A percentile compares a stretch with the other conserved stretches of the same genome.
Conservation (phyloP, 2,329 filamentous ascomycete genomes). For the Neonectria coccinea region DNA sequence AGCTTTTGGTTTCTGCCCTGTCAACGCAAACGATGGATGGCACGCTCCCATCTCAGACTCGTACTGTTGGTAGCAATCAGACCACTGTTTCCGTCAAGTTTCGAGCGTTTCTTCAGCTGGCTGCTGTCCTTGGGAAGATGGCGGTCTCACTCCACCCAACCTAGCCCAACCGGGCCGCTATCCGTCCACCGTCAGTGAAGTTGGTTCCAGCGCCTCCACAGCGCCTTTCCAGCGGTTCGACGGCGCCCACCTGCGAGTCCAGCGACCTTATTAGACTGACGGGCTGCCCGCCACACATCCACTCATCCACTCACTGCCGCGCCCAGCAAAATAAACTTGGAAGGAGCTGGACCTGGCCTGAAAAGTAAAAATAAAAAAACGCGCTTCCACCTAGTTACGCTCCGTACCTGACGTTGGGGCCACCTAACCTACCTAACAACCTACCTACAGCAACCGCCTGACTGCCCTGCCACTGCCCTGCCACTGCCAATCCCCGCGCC, state of each 20-base stretch:
- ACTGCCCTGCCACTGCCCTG: neutral
- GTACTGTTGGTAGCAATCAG: neutral
- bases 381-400: neutral
- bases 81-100: neutral
- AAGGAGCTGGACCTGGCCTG: neutral
- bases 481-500: neutral
- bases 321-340: neutral
- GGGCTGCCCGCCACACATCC: too few species aligned
- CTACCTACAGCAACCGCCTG: slow-evolving; percentile 1
- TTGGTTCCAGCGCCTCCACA: slow-evolving; percentile 6
- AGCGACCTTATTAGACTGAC: neutral
- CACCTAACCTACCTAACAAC: too few species aligned
- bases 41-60: neutral
- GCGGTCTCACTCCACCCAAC: neutral
- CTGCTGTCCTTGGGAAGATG: neutral
- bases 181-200: neutral
- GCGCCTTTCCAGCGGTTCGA: neutral
- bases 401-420: neutral
- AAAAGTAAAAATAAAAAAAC: slow-evolving; percentile 1
- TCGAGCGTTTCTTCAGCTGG: neutral
- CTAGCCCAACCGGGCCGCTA: neutral
- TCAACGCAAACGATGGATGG: too few species aligned
- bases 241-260: neutral
- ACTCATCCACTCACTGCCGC: neutral
- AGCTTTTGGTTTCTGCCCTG: neutral